Evolutionary conservation across 768 basidiomycete genomes (phyloP).

Genomic region (Xerocomus brunneocitrinus): DNA sequence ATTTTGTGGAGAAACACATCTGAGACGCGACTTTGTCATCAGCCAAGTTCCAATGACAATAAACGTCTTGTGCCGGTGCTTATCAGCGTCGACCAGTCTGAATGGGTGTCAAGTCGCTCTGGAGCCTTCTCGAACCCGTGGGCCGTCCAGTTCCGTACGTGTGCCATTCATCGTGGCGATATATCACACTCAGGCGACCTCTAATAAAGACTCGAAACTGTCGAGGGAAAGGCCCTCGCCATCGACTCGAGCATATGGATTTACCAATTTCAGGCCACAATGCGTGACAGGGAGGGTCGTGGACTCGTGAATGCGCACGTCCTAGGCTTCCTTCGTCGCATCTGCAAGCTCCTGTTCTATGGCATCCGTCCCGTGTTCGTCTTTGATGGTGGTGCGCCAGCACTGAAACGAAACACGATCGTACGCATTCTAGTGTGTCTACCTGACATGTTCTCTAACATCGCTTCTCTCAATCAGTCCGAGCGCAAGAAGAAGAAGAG

Average conservation of each 20-base stretch:
- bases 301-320: conserved; percentile 91
- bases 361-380: conserved; percentile 99
- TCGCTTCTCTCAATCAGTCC: conserved; percentile 41
- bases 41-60: not conserved
- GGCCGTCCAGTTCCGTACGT: conserved; percentile 89
- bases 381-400: conserved; percentile 95
- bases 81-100: conserved; percentile 24
- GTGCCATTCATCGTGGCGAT: not conserved
- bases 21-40: conserved; percentile 6
- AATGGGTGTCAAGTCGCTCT: conserved; percentile 96
- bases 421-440: conserved; percentile 41
- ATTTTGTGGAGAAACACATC: conserved; percentile 1
- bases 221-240: conserved; percentile 92
- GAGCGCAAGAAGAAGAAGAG: conserved; percentile 88
- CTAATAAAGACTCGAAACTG: conserved; percentile 72
- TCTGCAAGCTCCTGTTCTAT: conserved; percentile 92
- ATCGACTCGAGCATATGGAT: conserved; percentile 99
- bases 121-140: conserved; percentile 89
- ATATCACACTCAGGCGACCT: not conserved
- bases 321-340: conserved; percentile 83
- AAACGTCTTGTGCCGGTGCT: not conserved
- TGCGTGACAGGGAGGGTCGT: conserved; percentile 95
- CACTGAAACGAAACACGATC: conserved; percentile 82
- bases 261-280: conserved; percentile 99
- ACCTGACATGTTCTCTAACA: conserved; percentile 5